phyloP scores from a whole-genome alignment of 2,329 filamentous ascomycete species.

The Xylariales sp. region DNA sequence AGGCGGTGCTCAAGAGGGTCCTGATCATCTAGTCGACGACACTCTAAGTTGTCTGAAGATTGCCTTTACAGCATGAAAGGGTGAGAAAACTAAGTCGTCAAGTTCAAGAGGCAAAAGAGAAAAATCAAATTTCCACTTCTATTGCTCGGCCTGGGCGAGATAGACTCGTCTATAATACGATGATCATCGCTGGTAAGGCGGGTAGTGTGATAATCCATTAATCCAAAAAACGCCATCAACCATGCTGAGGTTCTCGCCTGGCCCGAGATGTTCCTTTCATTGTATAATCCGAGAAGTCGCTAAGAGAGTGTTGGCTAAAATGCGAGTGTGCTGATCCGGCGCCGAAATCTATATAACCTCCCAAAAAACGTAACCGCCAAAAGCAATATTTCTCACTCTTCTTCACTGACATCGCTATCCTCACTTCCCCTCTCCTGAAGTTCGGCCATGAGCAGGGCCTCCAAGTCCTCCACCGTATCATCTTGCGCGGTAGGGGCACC shows the following conservation, averaged over 20 bases:
- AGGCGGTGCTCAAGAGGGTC: neutral
- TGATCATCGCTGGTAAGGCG: neutral
- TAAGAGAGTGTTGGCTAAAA: slow-evolving; percentile 14
- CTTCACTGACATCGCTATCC: slow-evolving; percentile 51
- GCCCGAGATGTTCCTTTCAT: neutral
- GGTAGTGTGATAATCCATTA: slow-evolving; percentile 13
- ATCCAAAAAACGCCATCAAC: slow-evolving; percentile 22
- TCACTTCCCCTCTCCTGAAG: slow-evolving; percentile 32
- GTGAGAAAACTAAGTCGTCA: neutral
- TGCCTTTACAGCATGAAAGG: too few relatives aligned
- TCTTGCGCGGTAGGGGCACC: slow-evolving; percentile 45
- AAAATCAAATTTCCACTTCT: neutral
- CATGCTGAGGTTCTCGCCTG: slow-evolving; percentile 19
- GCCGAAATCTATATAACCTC: slow-evolving; percentile 3
- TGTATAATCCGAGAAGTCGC: slow-evolving; percentile 13
- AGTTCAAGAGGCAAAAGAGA: neutral
- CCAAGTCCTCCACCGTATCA: slow-evolving; percentile 47
- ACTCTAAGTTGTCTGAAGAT: too few relatives aligned
- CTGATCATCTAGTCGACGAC: too few relatives aligned
- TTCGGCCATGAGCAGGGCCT: slow-evolving; percentile 48
- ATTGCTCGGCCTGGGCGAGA: neutral
- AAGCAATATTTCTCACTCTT: slow-evolving; percentile 42
- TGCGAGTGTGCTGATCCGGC: slow-evolving; percentile 18
- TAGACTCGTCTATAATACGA: neutral
- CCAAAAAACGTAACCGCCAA: neutral